These are phyloP conservation scores for Cicer yamashitae DNA, from an alignment of 306 rosid species.

Conservation along the genomic window DNA sequence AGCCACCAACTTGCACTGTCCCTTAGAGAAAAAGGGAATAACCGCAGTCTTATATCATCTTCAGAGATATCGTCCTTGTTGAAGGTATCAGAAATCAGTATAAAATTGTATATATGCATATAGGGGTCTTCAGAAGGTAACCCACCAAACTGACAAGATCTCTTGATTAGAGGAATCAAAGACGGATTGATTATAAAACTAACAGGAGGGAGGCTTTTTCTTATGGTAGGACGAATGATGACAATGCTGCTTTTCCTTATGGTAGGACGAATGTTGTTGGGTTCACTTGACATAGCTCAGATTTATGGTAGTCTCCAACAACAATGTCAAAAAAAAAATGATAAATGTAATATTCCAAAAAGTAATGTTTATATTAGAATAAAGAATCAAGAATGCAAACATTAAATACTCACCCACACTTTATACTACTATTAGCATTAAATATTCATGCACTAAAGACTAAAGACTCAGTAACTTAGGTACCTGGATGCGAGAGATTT, in stretches of 20 bases:
- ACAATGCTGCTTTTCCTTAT: conserved; percentile 11
- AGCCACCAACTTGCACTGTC: not conserved
- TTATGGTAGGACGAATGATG: no score
- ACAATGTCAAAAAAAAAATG: no score
- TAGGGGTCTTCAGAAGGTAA: not conserved
- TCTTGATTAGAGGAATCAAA: not conserved
- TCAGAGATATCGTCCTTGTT: not conserved
- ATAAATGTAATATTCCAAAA: not conserved
- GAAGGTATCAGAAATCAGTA: not conserved
- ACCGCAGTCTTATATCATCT: not conserved
- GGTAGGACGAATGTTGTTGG: not conserved
- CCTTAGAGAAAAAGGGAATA: not conserved
- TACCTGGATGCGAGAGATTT: no score
- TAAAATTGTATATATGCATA: not conserved
- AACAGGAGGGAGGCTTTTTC: not conserved
- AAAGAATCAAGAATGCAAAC: not conserved
- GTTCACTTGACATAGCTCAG: conserved; percentile 2
- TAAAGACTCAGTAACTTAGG: no score
- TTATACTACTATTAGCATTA: no score
- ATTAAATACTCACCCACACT: no score
- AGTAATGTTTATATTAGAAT: not conserved
- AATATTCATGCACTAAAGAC: no score
- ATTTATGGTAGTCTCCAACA: no score
- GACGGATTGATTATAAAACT: not conserved
- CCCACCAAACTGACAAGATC: not conserved